These are phyloP conservation scores for Saccharata proteae DNA, from an alignment of 2,329 filamentous ascomycete species.

Conservation along the genomic window DNA sequence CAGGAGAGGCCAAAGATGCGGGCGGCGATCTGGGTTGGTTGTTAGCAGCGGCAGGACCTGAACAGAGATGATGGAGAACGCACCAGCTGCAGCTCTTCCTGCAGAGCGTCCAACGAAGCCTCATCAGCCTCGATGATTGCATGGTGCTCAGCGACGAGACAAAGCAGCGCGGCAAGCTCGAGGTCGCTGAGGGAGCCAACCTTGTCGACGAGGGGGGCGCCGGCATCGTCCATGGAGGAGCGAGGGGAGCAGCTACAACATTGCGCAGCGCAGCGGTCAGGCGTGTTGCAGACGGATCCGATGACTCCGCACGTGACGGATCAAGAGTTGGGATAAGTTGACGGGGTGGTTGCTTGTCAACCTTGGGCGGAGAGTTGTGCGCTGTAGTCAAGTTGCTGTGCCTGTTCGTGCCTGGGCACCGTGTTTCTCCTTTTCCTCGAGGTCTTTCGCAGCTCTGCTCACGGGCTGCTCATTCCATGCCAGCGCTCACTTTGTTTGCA, in stretches of 20 bases:
- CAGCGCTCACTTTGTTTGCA: too few species aligned
- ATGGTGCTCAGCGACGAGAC: constrained; percentile 70
- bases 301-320: too few species aligned
- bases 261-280: too few species aligned
- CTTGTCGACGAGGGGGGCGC: constrained; percentile 37
- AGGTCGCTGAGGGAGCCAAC: constrained; percentile 74
- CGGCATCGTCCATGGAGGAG: constrained; percentile 6
- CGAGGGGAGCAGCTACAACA: too few species aligned
- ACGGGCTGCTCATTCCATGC: too few species aligned
- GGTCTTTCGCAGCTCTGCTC: too few species aligned
- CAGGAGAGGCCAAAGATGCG: constrained; percentile 62
- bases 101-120: constrained; percentile 51
- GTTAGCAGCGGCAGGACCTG: constrained; percentile 8
- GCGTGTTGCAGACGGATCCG: too few species aligned
- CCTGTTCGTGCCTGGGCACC: too few species aligned
- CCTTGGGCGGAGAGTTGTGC: neutral
- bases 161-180: constrained; percentile 75
- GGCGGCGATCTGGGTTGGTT: constrained; percentile 44
- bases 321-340: too few species aligned
- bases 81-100: constrained; percentile 62
- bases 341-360: constrained; percentile 1
- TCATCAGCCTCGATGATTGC: constrained; percentile 69
- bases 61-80: constrained; percentile 4
- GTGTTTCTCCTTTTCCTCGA: too few species aligned
- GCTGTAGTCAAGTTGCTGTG: too few species aligned